These are phyloP conservation scores for Microdochium bolleyi DNA, from an alignment of 2,329 filamentous ascomycete genomes.

Conservation along the genomic window DNA sequence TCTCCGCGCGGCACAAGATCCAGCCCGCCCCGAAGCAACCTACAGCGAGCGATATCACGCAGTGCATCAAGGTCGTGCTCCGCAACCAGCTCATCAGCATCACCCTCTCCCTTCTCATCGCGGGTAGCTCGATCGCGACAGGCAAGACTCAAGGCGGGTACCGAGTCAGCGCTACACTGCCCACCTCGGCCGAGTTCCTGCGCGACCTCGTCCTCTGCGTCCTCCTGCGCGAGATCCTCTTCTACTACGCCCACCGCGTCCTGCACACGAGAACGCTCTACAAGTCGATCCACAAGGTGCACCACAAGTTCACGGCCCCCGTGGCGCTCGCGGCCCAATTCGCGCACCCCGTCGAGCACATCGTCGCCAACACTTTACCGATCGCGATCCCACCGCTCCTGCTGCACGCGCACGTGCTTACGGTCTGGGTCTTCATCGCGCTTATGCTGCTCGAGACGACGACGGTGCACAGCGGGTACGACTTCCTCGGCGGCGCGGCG, in stretches of 20 bases:
- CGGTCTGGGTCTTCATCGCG: constrained; percentile 40
- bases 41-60: constrained; percentile 29
- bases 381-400: constrained; percentile 39
- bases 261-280: constrained; percentile 42
- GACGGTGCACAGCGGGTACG: constrained; percentile 49
- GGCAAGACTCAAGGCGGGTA: constrained; percentile 20
- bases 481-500: constrained; percentile 39
- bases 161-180: constrained; percentile 27
- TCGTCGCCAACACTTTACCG: constrained; percentile 44
- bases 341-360: constrained; percentile 47
- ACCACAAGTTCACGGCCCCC: constrained; percentile 48
- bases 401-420: constrained; percentile 39
- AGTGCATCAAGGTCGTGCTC: constrained; percentile 33
- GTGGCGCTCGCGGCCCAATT: constrained; percentile 48
- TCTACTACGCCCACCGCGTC: constrained; percentile 48
- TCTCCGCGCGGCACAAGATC: constrained; percentile 44
- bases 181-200: constrained; percentile 23
- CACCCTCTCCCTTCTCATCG: constrained; percentile 16
- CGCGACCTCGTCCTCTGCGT: constrained; percentile 32
- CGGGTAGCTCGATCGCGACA: constrained; percentile 5
- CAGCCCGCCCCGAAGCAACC: constrained; percentile 44
- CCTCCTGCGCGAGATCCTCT: constrained; percentile 38
- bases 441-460: constrained; percentile 41
- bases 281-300: constrained; percentile 42
- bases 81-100: constrained; percentile 38